Evolutionary conservation across 257 asterid genomes (phyloP), one percentile per base, ranked within the genome.

Genomic region (Fraxinus pennsylvanica): DNA sequence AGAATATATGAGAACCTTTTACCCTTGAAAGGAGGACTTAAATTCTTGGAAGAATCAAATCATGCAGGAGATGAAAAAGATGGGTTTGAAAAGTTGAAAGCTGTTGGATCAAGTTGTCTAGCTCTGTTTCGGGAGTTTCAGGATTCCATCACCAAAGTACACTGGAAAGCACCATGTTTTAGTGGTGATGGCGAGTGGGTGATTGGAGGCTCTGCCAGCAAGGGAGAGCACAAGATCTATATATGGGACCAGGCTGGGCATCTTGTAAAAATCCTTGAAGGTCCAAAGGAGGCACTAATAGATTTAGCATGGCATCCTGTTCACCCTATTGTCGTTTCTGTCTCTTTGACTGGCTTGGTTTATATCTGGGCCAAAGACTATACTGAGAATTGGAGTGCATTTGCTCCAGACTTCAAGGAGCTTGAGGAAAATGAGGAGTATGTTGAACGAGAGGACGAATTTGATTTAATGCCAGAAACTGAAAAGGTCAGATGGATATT

Each of bases 181-280:
- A 94, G 97, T 87, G 98, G 98, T 76, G 97, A 94, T 79, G 92
- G 96, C 8, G 97, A 94, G 89, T 94, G 98, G 98, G 94, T 94
- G 43, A 83, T 94, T 76, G 97, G 98, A 74, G 97, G 97, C 73
- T 94, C 98, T 80, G 98, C 96, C 76, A 92, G 87, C 88, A 90
- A 90, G 89, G 98, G 98, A 79, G 98, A 94, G 86, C 98, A 94
- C 88, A 94, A 94, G 89, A 92, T 94, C 88, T 94, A 94, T 83
- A 92, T 91, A 78, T 94, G 98, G 98, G 98, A 94, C 83, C 87
- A 91, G 75, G 93, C 92, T 61, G 98, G 98, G 54, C 95, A 90
- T 85, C 96, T 94, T 82, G 98, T 92, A 19, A 94, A 94, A 83
- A 92, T 94, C 74, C 98, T 94, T 65, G 98, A 94, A 84, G 98